phyloP scores from a whole-genome alignment of 1,139 yeast genomes.

The Sugiyamaella japonica region DNA sequence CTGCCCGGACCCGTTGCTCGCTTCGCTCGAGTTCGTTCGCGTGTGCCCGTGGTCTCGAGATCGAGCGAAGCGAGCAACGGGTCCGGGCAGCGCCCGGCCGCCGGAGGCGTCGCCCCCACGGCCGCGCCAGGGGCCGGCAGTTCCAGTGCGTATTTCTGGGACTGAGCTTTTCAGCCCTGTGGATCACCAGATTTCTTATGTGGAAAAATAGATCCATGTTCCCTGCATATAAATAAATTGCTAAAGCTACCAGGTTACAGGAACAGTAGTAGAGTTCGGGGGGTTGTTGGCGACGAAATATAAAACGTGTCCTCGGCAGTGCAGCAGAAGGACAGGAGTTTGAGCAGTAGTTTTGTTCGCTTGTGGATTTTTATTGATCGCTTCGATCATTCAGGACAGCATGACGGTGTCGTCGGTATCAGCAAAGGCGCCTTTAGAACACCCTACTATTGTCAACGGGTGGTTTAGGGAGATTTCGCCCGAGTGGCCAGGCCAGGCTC shows the following conservation, averaged over 20 bases:
- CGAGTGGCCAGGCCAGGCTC: conserved; percentile 96
- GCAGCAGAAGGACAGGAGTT: not conserved
- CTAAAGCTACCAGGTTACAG: too few relatives aligned
- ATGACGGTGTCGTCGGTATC: not conserved
- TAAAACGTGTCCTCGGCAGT: not conserved
- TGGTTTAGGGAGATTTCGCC: conserved; percentile 92
- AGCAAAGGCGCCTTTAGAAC: conserved; percentile 21
- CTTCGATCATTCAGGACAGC: not conserved
- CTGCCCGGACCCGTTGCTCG: conserved; percentile 9
- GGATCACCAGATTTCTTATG: not conserved
- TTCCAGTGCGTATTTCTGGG: conserved; percentile 9
- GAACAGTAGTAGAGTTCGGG: too few relatives aligned
- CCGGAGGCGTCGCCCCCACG: not conserved
- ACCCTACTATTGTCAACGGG: conserved; percentile 53
- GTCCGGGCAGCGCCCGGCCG: conserved; percentile 1
- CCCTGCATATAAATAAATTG: conserved; percentile 2
- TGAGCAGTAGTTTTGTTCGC: not conserved
- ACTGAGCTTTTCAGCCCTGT: conserved; percentile 7
- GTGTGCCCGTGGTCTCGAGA: not conserved
- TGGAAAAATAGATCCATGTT: not conserved
- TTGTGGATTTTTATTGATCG: not conserved
- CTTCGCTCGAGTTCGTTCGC: not conserved
- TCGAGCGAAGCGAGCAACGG: not conserved
- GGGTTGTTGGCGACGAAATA: not conserved
- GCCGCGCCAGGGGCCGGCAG: conserved; percentile 4